These are phyloP conservation scores for Nothophoma quercina DNA, from an alignment of 2,329 filamentous ascomycete species.

Conservation along the genomic window DNA sequence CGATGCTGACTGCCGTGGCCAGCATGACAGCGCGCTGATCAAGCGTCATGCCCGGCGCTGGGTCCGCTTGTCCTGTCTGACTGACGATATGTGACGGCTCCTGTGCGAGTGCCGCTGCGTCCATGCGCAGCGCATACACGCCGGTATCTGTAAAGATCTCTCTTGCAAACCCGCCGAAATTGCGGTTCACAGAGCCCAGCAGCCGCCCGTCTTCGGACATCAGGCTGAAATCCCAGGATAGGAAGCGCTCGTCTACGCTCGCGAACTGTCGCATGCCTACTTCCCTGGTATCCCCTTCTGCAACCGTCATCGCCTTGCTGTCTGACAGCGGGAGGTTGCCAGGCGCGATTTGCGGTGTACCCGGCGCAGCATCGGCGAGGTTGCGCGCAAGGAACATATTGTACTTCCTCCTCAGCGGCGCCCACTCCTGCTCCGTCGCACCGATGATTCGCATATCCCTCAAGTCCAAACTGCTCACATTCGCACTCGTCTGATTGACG, in stretches of 20 bases:
- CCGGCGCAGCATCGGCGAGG: slow-evolving; percentile 48
- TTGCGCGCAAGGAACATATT: slow-evolving; percentile 68
- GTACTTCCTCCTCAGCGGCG: slow-evolving; percentile 68
- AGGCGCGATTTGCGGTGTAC: slow-evolving; percentile 52
- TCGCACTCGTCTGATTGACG: slow-evolving; percentile 55
- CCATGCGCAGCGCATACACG: slow-evolving; percentile 70
- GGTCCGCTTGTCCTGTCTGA: slow-evolving; percentile 41
- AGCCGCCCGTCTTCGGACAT: slow-evolving; percentile 58
- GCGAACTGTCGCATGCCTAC: slow-evolving; percentile 67
- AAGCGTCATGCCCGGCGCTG: slow-evolving; percentile 64
- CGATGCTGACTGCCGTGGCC: slow-evolving; percentile 69
- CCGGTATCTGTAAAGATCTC: slow-evolving; percentile 73
- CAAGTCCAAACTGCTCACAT: slow-evolving; percentile 62
- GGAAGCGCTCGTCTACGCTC: slow-evolving; percentile 67
- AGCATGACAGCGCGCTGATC: slow-evolving; percentile 72
- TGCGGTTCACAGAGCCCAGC: slow-evolving; percentile 69
- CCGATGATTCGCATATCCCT: slow-evolving; percentile 69
- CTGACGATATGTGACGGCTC: slow-evolving; percentile 51
- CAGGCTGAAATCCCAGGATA: slow-evolving; percentile 71
- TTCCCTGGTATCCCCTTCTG: slow-evolving; percentile 43
- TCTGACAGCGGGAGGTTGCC: slow-evolving; percentile 58
- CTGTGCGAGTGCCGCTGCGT: slow-evolving; percentile 58
- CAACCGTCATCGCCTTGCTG: slow-evolving; percentile 56
- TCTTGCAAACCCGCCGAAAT: slow-evolving; percentile 68
- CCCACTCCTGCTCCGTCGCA: slow-evolving; percentile 70